Conservation (phyloP, 2,329 filamentous ascomycete genomes). For the Beauveria medogensis region DNA sequence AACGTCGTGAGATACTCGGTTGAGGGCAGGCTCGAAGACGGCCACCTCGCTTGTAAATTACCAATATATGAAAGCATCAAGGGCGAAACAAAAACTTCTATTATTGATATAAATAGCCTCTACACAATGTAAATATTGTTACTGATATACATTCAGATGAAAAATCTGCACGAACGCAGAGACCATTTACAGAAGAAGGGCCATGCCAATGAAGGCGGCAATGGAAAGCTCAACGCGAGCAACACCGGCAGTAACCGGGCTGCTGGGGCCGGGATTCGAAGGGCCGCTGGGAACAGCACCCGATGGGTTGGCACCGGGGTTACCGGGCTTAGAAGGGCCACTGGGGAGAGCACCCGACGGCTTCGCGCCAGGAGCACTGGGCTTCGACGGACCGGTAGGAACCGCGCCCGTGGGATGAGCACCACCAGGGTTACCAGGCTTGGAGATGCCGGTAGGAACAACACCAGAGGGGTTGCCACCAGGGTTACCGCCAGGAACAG, state of each 20-base stretch:
- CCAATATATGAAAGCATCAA: not conserved
- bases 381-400: not conserved
- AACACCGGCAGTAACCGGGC: not conserved
- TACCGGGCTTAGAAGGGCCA: not conserved
- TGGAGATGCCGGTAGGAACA: not conserved
- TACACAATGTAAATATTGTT: not conserved
- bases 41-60: not conserved
- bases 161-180: not conserved
- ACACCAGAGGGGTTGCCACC: not conserved
- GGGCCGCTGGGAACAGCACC: not conserved
- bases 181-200: conserved; percentile 8
- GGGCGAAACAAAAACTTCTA: not conserved
- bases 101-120: conserved; percentile 4
- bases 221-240: not conserved
- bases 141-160: conserved; percentile 1
- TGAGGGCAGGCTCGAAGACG: no score
- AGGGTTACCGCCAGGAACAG: not conserved
- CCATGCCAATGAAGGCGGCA: not conserved
- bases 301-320: not conserved
- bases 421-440: not conserved
- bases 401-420: not conserved
- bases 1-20: accelerated
- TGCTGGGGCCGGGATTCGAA: not conserved
- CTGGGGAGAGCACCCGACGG: not conserved
- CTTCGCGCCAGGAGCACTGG: not conserved